Evolutionary conservation across 441 rosid species (phyloP), one percentile per base, ranked within the genome.

Genomic region (Eutrema salsugineum): DNA sequence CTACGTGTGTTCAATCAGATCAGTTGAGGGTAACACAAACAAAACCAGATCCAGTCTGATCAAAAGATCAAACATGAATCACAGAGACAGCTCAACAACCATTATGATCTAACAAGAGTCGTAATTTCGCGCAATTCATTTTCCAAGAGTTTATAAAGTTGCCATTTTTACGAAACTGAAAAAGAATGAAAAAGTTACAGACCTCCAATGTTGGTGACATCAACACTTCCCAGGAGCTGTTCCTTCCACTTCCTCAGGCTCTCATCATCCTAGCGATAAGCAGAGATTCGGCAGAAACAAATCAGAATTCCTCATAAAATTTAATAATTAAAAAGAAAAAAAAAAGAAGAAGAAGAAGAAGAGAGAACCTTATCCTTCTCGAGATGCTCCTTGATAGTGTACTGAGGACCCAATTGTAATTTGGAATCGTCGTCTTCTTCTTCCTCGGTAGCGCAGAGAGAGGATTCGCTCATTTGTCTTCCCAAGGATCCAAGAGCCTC

Each of bases 201-300:
- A 89, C 96, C 96, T 83, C 92, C 96, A 79, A 91, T 78, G 72
- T 73, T 82, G 70, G 83, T 83, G 33, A 88, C 76, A 77, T 91
- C 94, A 60, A 91, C 92, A 73, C 86, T 80, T 43, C 96, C 96
- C 19, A 91, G 88, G 50, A 91, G 97, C 84, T 90, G 88, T 78
- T 91, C 93, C 82, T 91, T 91, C 97, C 96, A 91, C 64, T 87
- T 91, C 83, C 94, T 82, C 63, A 91, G 70, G 80, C 96, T 90
- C 81, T 90, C 97, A 67, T 91, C 96, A 76, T 91, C 92, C 97
- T 89, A 55, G n/a, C n/a, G n/a, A n/a, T 14, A 40, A 59, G 11
- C 4, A 6, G 42, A 61, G 57, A 51, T 62, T 42, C 36, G 5
- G 0, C n/a, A n/a, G n/a, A n/a, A n/a, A n/a, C n/a, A n/a, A n/a